phyloP scores from a whole-genome alignment of 345 rosid genomes.

The Populus alba region DNA sequence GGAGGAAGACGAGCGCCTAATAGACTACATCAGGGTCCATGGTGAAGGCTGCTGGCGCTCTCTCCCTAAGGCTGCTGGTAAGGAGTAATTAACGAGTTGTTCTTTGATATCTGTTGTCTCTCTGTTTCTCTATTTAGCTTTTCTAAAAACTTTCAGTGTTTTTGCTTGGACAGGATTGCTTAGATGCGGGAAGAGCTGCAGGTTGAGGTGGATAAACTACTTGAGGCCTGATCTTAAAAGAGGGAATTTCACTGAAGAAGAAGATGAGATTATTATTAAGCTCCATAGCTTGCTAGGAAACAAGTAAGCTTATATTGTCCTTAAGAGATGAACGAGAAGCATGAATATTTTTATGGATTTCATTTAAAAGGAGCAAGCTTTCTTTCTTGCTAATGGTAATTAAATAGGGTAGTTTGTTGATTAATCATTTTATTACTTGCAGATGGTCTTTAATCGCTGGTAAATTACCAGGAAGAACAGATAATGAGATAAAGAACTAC shows the following conservation, averaged over 20 bases:
- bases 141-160: not conserved
- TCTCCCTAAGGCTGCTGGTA: conserved; percentile 82
- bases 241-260: conserved; percentile 49
- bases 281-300: conserved; percentile 51
- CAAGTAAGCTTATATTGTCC: conserved; percentile 24
- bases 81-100: not conserved
- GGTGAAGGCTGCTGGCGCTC: conserved; percentile 97
- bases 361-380: not conserved
- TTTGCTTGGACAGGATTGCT: conserved; percentile 46
- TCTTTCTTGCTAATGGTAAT: not conserved
- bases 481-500: conserved; percentile 54
- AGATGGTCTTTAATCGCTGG: conserved; percentile 57
- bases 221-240: conserved; percentile 52
- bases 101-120: not conserved
- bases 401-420: not conserved
- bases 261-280: conserved; percentile 50
- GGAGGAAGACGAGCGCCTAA: conserved; percentile 80
- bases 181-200: conserved; percentile 50
- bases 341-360: not conserved
- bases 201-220: conserved; percentile 52
- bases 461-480: conserved; percentile 50
- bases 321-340: not conserved
- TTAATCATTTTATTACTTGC: not conserved
- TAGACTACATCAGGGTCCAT: conserved; percentile 62
- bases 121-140: not conserved